Base-by-base conservation (phyloP, 202 grass and related monocot genomes). In the Brachypodium distachyon region DNA sequence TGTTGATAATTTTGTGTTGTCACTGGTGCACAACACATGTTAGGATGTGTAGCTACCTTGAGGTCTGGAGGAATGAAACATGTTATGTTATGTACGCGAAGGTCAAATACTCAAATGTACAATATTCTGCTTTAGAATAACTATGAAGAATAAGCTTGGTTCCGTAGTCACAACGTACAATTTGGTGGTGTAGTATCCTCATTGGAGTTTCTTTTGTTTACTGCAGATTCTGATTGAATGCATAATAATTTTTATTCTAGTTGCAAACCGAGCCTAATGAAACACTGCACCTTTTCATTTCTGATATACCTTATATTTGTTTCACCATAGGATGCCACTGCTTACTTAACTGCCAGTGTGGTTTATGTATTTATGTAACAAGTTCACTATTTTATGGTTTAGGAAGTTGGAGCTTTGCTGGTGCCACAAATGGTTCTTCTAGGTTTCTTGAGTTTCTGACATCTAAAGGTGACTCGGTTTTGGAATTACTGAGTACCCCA, bases 401-500 rank as follows among this genome's bases (percentile, higher is more conserved):
- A 99, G 96, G 96, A 72, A 91, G 70, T 72, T 99, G 96, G 96
- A 84, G 63, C 65, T 91, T 96, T 82, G 79, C 83, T 72, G 96
- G 85, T 44, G 70, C 89, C 21, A 83, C 83, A 65, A 99, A 99
- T 89, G 81, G 74, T 43, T 96, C 96, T 8, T 96, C 92, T 80
- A 95, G 88, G 22, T 90, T 99, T 77, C 82, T 99, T 81, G 87
- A 99, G 80, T 99, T 94, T 72, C 48, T 66, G 55, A 84, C 90
- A 89, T 73, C 82, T 81, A 82, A 89, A 67, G 89, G 96, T 64
- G 81, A 89, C 52, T 96, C 90, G 11, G 92, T 96, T 81, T 83
- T 99, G 69, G 96, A 99, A 81, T 83, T 99, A 80, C 68, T 99
- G 71, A 99, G 92, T 73, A 89, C 86, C 38, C 85, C 92, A 5